These are phyloP conservation scores for Exserohilum turcica DNA, from an alignment of 2,329 filamentous ascomycete species.

Conservation along the genomic window DNA sequence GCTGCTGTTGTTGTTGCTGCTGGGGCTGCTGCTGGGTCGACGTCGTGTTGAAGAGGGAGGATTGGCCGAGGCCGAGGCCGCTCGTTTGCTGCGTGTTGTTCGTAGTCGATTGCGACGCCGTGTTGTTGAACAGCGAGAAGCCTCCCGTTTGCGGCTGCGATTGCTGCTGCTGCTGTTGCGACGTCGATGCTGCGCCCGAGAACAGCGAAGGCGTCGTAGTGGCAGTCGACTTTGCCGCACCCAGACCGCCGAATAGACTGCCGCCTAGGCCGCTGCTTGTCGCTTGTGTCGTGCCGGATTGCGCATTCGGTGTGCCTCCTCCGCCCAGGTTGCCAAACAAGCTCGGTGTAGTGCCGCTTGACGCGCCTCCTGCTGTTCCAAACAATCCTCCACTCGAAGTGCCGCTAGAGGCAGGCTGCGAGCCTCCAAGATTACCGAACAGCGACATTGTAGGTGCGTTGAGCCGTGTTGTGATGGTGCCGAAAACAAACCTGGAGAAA, in stretches of 20 bases:
- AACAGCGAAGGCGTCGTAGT: slow-evolving; percentile 34
- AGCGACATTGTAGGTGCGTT: slow-evolving; percentile 40
- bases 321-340: slow-evolving; percentile 40
- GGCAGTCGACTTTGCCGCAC: slow-evolving; percentile 45
- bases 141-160: slow-evolving; percentile 31
- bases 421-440: slow-evolving; percentile 39
- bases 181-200: slow-evolving; percentile 26
- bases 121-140: slow-evolving; percentile 31
- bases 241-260: slow-evolving; percentile 41
- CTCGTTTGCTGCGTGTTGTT: slow-evolving; percentile 39
- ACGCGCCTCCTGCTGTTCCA: slow-evolving; percentile 27
- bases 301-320: slow-evolving; percentile 31
- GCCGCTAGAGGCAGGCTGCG: slow-evolving; percentile 38
- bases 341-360: slow-evolving; percentile 32
- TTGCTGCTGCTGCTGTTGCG: slow-evolving; percentile 36
- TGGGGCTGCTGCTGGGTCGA: slow-evolving; percentile 35
- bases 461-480: slow-evolving; percentile 37
- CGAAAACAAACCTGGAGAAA: slow-evolving; percentile 30
- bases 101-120: slow-evolving; percentile 36
- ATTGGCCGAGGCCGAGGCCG: slow-evolving; percentile 32
- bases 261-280: slow-evolving; percentile 35
- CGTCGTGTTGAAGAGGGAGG: slow-evolving; percentile 33
- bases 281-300: slow-evolving; percentile 33
- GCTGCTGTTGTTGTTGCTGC: slow-evolving; percentile 24
- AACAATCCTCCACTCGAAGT: slow-evolving; percentile 32